phyloP scores from a whole-genome alignment of 1,139 yeast species.

The Nakaseomyces glabratus region DNA sequence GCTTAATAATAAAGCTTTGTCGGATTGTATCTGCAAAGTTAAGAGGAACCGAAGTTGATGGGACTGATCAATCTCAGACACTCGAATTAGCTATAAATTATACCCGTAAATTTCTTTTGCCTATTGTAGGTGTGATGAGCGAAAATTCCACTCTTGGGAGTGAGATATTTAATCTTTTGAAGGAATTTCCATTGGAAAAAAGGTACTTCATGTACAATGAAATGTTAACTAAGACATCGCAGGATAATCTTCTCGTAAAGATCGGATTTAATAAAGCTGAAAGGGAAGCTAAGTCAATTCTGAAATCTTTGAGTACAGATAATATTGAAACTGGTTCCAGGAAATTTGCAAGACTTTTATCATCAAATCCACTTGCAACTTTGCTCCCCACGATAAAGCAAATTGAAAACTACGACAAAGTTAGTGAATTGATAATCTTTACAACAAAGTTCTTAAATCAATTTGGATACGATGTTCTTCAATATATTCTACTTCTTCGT shows the following conservation, averaged over 20 bases:
- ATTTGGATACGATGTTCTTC: constrained; percentile 80
- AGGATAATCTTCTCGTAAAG: constrained; percentile 50
- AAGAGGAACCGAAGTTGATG: constrained; percentile 17
- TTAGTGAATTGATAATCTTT: constrained; percentile 68
- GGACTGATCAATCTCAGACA: constrained; percentile 11
- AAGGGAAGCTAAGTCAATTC: constrained; percentile 68
- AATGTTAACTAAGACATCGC: constrained; percentile 46
- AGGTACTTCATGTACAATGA: constrained; percentile 83
- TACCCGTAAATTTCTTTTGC: constrained; percentile 58
- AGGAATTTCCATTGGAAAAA: constrained; percentile 47
- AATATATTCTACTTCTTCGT: constrained; percentile 64
- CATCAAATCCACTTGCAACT: constrained; percentile 75
- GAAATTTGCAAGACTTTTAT: constrained; percentile 65
- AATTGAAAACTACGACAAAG: constrained; percentile 87
- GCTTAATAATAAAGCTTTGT: constrained; percentile 50
- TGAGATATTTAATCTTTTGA: constrained; percentile 49
- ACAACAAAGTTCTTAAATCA: constrained; percentile 70
- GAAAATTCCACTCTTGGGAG: constrained; percentile 57
- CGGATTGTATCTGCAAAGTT: constrained; percentile 45
- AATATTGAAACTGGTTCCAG: constrained; percentile 73
- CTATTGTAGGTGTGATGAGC: constrained; percentile 51
- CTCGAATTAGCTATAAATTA: constrained; percentile 50
- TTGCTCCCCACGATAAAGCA: constrained; percentile 55
- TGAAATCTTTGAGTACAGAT: constrained; percentile 82
- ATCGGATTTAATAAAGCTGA: constrained; percentile 63